Evolutionary conservation across 1,284 basidiomycete species (phyloP), one percentile per base, ranked within the genome.

Genomic region (Golubevia sp.): DNA sequence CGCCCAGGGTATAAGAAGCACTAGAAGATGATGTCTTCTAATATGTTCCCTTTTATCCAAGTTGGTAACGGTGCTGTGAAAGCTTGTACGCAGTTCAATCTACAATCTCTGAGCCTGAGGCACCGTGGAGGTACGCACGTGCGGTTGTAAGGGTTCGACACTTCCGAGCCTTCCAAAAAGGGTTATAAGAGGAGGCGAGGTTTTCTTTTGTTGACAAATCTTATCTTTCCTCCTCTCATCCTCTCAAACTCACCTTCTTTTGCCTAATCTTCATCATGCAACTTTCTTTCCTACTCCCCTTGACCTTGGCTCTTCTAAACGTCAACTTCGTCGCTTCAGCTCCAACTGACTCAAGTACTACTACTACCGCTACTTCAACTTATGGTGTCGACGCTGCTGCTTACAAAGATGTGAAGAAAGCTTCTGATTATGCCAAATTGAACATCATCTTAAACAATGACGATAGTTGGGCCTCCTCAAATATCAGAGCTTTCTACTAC

Each of bases 401-500:
- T 27, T 76, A 68, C 55, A 61, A 56, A 49, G 50, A 61, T n/a
- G 74, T 76, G 30, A 24, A 58, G 23, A 63, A 67, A 61, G 56
- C 71, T 5, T 62, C 65, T 48, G 30, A 58, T 48, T 61, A 70
- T 11, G 59, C 63, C 25, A 61, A 64, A 24, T 70, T 79, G 59
- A 77, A 78, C 66, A 77, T 79, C 52, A 60, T 79, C 30, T 55
- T 79, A 26, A 70, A 63, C 15, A 67, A 69, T 55, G 76, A 78
- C 57, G 76, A 78, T 66, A 62, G 59, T 26, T 67, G 68, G 64
- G 67, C 55, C 0, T 62, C 64, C 20, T 64, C 74, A 38, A 67
- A 67, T 58, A 63, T 78, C 18, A 66, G 74, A 26, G 76, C 74
- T 5, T 63, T 71, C 7, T 78, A 77, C 66, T 71, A 74, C 26